Conservation (phyloP, 1,284 basidiomycete species). For the Fomitopsis schrenkii region DNA sequence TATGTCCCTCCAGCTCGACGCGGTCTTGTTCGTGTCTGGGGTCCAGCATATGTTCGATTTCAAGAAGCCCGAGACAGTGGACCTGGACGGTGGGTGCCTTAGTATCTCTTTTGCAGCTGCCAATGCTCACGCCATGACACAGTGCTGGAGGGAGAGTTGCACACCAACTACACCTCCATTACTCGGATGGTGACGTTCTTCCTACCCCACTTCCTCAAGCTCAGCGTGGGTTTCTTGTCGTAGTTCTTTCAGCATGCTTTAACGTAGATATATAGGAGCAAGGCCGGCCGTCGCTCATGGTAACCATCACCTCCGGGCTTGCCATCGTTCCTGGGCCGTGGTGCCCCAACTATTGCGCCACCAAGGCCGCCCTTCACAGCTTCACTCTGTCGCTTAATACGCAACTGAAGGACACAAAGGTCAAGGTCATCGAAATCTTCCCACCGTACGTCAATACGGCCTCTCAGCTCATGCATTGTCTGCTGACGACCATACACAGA, state of each 20-base stretch:
- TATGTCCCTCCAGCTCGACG: constrained; percentile 42
- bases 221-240: constrained; percentile 35
- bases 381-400: constrained; percentile 44
- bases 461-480: background rate
- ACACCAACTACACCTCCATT: constrained; percentile 55
- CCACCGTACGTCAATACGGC: constrained; percentile 46
- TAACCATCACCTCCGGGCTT: constrained; percentile 51
- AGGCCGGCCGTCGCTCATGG: constrained; percentile 44
- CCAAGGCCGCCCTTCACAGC: constrained; percentile 61
- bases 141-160: constrained; percentile 45
- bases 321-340: constrained; percentile 40
- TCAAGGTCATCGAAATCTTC: constrained; percentile 55
- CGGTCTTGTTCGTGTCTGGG: constrained; percentile 44
- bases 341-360: constrained; percentile 51
- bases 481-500: constrained; percentile 23
- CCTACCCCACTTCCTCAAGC: constrained; percentile 53
- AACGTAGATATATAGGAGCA: constrained; percentile 24
- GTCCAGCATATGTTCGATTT: constrained; percentile 52
- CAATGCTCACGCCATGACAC: background rate
- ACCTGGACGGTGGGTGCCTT: constrained; percentile 39
- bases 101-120: background rate
- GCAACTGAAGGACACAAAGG: constrained; percentile 46
- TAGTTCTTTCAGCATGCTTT: background rate
- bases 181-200: constrained; percentile 46
- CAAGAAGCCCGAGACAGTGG: constrained; percentile 40